A percentile compares a stretch with the other conserved stretches of the same genome.
Evolutionary conservation across 345 rosid species (phyloP).

Genomic region (Hibiscus syriacus): DNA sequence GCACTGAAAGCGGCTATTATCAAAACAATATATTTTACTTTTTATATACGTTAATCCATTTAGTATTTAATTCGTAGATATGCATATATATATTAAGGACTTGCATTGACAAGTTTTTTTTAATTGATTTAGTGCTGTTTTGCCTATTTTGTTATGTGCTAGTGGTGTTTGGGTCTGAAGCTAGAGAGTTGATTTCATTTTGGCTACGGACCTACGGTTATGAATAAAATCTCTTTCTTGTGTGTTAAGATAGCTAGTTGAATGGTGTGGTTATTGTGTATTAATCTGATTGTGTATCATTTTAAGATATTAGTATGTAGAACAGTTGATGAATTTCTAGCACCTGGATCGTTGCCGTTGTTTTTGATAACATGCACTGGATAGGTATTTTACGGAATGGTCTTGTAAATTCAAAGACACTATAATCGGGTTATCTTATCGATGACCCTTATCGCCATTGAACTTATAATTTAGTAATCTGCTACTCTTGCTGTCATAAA

Average conservation of each 20-base stretch:
- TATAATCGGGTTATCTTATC: no score
- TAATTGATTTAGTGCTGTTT: background rate
- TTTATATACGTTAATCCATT: background rate
- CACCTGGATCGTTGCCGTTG: background rate
- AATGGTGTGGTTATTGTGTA: background rate
- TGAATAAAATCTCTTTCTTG: no score
- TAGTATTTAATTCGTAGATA: background rate
- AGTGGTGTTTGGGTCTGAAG: background rate
- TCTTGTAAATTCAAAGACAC: no score
- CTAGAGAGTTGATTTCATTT: background rate
- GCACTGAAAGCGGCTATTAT: background rate
- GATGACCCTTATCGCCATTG: no score
- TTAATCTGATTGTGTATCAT: background rate
- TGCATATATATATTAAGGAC: background rate
- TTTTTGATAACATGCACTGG: background rate
- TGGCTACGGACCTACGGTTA: no score
- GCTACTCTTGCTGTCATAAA: no score
- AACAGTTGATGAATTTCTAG: background rate
- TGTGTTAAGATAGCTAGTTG: background rate
- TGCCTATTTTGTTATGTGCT: background rate
- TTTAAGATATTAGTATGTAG: background rate
- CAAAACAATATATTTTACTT: background rate
- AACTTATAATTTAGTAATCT: no score
- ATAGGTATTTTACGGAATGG: background rate
- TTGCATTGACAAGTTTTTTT: background rate